Evolutionary conservation across 2,329 filamentous ascomycete genomes (phyloP), one percentile per base, ranked within the genome.

Genomic region (Coniochaeta ligniaria): DNA sequence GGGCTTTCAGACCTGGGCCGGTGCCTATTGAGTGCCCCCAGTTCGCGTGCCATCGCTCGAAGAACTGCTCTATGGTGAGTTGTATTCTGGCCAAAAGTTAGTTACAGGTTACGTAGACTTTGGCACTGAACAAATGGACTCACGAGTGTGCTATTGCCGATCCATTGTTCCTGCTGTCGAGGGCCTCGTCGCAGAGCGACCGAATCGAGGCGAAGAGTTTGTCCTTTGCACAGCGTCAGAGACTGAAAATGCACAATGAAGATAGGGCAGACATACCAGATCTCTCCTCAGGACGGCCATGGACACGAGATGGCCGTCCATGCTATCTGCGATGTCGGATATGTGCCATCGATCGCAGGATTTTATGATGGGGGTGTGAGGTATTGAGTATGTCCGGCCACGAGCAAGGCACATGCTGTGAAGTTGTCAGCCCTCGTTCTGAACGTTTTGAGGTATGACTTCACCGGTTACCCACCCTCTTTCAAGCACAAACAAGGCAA

Each of bases 401-500:
- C 88, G 81, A 0, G 88, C 88, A 7, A 91, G 73, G 55, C 87
- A 90, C 68, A 90, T 87, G 35, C 83, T 80, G 54, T 38, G 35
- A 26, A 41, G 55, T 38, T 22, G 56, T 74, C 38, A 73, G 66
- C 57, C 22, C 28, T 16, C 35, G 35, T 36, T 7, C 6, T 11
- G 12, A 11, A 36, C 3, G 3, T 3, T 7, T 11, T 3, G 35
- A 14, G 28, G 9, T 31, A 9, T 31, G 9, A 6, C 5, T 31
- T 9, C 6, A 14, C 35, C 6, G 12, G 35, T 8, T 14, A 52
- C 72, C 66, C 69, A 85, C 78, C 88, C 88, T 72, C 88, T 78
- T 68, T 91, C 88, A 0, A 91, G 79, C 0, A 90, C 88, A 68
- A 90, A 91, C 1, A 91, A 72, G 0, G 88, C 84, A 60, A 91